Evolutionary conservation across 2,329 filamentous ascomycete species (phyloP), one percentile per base, ranked within the genome.

Genomic region (Aspergillus fumigatus): DNA sequence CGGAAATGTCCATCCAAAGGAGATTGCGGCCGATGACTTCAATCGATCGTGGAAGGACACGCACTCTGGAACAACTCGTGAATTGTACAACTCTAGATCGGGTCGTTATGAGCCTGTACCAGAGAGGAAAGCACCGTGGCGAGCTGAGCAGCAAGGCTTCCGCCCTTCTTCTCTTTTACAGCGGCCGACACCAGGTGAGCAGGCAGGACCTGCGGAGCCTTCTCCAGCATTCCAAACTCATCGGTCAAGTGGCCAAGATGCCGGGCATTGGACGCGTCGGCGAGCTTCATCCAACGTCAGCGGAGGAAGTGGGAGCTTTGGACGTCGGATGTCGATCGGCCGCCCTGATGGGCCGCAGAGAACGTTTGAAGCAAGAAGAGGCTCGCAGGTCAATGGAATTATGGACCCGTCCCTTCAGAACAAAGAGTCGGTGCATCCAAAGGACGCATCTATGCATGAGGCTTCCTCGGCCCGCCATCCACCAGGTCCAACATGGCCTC

Each of bases 11-110:
- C 78, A 79, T 25, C 82, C 88, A 0, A 90, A 91, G 68, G 92
- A 97, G 70, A 96, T 97, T 61, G 90, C 92, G 5, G 89, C 92
- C 0, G 94, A 97, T 72, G 93, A 96, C 63, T 97, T 97, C 68
- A 95, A 88, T 70, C 84, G 94, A 60, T 85, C 88, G 35, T 96
- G 90, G 87, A 84, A 89, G 66, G 91, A 96, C 59, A 83, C 86
- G 4, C 80, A 81, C 38, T 70, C 79, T 0, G 80, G 83, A 55
- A 80, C 82, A 10, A 86, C 84, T 59, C 82, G 89, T 55, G 92
- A 97, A 72, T 79, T 97, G 0, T 97, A 87, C 77, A 97, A 97
- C 71, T 96, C 93, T n/a, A 89, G 95, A 54, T 96, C 91, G 53
- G 93, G 93, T 19, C 88, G 91, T 51, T 96, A 96, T 65, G 93